These are phyloP conservation scores for Xanthoceras sorbifolium DNA, from an alignment of 345 rosid species.

Conservation along the genomic window DNA sequence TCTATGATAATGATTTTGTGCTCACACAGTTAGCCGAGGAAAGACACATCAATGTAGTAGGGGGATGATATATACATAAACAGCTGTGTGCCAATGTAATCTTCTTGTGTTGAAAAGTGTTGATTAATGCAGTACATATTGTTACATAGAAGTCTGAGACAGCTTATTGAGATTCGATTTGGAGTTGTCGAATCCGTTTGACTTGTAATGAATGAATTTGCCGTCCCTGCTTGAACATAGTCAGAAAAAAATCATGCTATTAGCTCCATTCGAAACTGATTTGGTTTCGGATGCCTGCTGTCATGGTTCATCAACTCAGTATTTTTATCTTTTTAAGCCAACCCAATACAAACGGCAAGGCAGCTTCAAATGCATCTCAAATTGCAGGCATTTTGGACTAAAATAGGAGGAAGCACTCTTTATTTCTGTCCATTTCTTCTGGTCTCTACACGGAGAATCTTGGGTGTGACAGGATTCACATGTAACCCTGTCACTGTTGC, in stretches of 20 bases:
- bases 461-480: too few species aligned
- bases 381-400: too few species aligned
- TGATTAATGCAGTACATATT: constrained; percentile 8
- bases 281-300: too few species aligned
- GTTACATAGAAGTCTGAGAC: not conserved
- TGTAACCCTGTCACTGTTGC: too few species aligned
- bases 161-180: not conserved
- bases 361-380: too few species aligned
- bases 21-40: not conserved
- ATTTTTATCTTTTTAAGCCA: too few species aligned
- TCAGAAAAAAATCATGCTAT: not conserved
- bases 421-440: too few species aligned
- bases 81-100: constrained; percentile 8
- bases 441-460: too few species aligned
- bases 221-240: not conserved
- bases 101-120: not conserved
- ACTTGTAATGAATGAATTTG: not conserved
- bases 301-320: too few species aligned
- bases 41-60: not conserved
- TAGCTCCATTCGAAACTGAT: too few species aligned
- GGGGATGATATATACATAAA: not conserved
- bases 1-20: constrained; percentile 5
- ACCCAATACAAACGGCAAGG: too few species aligned
- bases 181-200: not conserved
- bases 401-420: too few species aligned